Conservation (phyloP, 2,329 filamentous ascomycete species). For the Cytospora piceae region DNA sequence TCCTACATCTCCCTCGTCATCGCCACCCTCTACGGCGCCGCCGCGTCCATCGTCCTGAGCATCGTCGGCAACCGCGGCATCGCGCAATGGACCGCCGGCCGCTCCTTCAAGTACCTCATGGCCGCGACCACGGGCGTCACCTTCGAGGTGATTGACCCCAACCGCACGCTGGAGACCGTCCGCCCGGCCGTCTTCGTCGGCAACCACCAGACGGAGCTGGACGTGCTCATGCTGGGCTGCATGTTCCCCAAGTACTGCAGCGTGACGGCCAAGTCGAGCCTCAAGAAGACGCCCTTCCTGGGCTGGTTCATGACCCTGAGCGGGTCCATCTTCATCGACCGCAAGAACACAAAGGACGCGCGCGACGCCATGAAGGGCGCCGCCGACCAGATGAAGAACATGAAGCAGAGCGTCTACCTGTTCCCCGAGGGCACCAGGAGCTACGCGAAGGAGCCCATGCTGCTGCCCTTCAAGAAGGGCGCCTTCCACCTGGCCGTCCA, state of each 20-base stretch:
- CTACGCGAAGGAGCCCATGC: conserved; percentile 77
- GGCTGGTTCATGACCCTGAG: conserved; percentile 94
- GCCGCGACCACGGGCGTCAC: conserved; percentile 72
- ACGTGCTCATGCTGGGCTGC: conserved; percentile 86
- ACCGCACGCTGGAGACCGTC: conserved; percentile 62
- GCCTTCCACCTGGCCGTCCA: conserved; percentile 96
- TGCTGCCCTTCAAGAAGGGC: conserved; percentile 98
- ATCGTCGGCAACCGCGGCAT: conserved; percentile 72
- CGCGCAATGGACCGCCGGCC: conserved; percentile 82
- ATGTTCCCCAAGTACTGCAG: conserved; percentile 92
- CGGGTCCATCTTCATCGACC: conserved; percentile 94
- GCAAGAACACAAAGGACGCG: conserved; percentile 80
- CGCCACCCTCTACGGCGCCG: conserved; percentile 72
- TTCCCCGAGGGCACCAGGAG: conserved; percentile 93
- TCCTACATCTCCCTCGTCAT: conserved; percentile 65
- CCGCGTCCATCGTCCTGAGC: conserved; percentile 73
- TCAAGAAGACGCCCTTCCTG: conserved; percentile 80
- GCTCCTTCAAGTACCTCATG: conserved; percentile 82
- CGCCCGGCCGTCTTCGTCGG: conserved; percentile 89
- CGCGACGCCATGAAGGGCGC: conserved; percentile 84
- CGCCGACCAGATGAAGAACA: conserved; percentile 73
- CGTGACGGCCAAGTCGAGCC: conserved; percentile 86
- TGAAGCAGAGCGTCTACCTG: conserved; percentile 79
- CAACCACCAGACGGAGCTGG: conserved; percentile 96
- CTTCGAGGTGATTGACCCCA: conserved; percentile 73